phyloP scores from a whole-genome alignment of 331 rosid species.

The Pyracantha coccinea region DNA sequence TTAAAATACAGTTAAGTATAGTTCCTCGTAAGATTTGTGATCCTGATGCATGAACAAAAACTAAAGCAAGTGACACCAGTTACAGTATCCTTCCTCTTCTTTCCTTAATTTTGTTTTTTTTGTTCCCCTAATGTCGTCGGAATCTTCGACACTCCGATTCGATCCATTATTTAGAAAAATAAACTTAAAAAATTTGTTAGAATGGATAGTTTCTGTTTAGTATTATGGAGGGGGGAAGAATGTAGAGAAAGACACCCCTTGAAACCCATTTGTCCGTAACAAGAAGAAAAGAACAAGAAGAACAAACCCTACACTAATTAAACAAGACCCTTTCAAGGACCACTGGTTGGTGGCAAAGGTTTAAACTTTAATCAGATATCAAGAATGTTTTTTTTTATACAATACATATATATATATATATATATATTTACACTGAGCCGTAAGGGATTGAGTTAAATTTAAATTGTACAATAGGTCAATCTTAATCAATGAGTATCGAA shows the following conservation, averaged over 20 bases:
- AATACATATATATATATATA: no score
- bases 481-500: no score
- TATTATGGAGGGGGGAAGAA: constrained; percentile 32
- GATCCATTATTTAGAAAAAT: constrained; percentile 2
- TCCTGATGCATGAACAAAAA: constrained; percentile 20
- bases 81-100: background rate
- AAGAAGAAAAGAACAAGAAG: constrained; percentile 20
- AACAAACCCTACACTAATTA: constrained; percentile 40
- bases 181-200: background rate
- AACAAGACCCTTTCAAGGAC: constrained; percentile 13
- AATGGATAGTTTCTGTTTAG: constrained; percentile 28
- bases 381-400: background rate
- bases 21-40: background rate
- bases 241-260: constrained; percentile 31
- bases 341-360: constrained; percentile 22
- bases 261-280: constrained; percentile 17
- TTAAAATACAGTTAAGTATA: background rate
- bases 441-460: no score
- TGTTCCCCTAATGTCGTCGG: constrained; percentile 10
- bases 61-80: constrained; percentile 4
- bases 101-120: background rate
- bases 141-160: constrained; percentile 19
- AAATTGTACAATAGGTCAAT: no score
- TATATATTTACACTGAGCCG: no score
- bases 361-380: background rate